A percentile compares a stretch with the other conserved stretches of the same genome.
These are phyloP conservation scores for Hypoxylon crocopeplum DNA, from an alignment of 495 filamentous ascomycete species.

Conservation along the genomic window DNA sequence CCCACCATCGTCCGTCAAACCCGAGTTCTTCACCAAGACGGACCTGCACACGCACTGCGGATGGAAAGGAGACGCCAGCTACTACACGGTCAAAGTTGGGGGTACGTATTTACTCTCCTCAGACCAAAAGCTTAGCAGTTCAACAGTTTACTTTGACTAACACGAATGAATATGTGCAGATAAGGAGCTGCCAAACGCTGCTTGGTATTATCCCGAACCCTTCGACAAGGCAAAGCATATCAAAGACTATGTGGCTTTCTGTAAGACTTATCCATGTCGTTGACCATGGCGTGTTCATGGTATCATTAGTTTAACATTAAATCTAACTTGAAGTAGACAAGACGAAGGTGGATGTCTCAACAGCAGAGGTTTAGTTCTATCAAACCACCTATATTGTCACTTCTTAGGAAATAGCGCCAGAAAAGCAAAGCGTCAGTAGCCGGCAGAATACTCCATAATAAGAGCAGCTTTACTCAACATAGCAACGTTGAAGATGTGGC, in stretches of 20 bases:
- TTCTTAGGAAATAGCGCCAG: too few relatives aligned
- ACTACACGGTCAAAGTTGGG: constrained; percentile 68
- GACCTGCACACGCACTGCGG: constrained; percentile 60
- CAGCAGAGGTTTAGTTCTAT: constrained; percentile 7
- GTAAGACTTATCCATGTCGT: constrained; percentile 50
- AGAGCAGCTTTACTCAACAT: too few relatives aligned
- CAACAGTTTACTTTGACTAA: constrained; percentile 2
- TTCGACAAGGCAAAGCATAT: constrained; percentile 63
- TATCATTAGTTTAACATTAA: background rate
- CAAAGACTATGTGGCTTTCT: constrained; percentile 72
- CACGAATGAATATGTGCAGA: constrained; percentile 41
- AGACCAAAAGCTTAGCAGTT: too few relatives aligned
- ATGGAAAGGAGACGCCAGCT: constrained; percentile 75
- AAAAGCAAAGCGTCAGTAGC: too few relatives aligned
- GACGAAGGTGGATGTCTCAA: constrained; percentile 47
- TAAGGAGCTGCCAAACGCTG: constrained; percentile 63
- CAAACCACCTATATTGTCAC: background rate
- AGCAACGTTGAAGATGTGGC: too few relatives aligned
- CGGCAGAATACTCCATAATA: too few relatives aligned
- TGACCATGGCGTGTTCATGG: too few relatives aligned
- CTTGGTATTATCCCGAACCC: constrained; percentile 71
- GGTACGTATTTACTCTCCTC: constrained; percentile 53
- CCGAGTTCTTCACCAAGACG: constrained; percentile 45
- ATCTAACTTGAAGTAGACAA: constrained; percentile 46
- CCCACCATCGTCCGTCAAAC: constrained; percentile 53